Percentiles rank a stretch among this genome's conserved stretches.
These are phyloP conservation scores for Thuidium tamariscinum DNA, from an alignment of 225 moss, liverwort and hornwort species.

Conservation along the genomic window DNA sequence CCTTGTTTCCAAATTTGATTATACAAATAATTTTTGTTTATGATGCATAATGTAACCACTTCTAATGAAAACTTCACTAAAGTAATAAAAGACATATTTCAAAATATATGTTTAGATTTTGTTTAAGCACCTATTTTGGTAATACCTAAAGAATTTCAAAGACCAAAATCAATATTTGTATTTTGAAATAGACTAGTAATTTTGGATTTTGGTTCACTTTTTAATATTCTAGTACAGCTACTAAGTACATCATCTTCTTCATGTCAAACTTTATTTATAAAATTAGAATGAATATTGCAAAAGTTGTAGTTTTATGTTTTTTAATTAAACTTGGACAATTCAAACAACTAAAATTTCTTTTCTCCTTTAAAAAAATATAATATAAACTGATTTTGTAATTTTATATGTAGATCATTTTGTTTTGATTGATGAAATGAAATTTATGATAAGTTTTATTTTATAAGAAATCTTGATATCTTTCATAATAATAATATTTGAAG, in stretches of 20 bases:
- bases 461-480: too few relatives aligned
- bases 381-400: not conserved
- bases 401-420: not conserved
- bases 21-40: not conserved
- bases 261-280: too few relatives aligned
- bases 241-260: fast-evolving
- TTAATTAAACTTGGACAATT: fast-evolving
- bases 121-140: not conserved
- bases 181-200: fast-evolving
- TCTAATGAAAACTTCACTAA: fast-evolving
- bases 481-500: not conserved
- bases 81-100: not conserved
- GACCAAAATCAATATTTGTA: too few relatives aligned
- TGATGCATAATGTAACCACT: too few relatives aligned
- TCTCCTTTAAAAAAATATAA: fast-evolving
- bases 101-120: not conserved
- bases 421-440: not conserved
- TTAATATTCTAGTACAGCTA: fast-evolving
- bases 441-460: too few relatives aligned
- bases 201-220: not conserved
- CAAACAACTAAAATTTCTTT: fast-evolving
- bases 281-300: not conserved
- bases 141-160: not conserved
- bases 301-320: too few relatives aligned
- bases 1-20: not conserved